phyloP scores from a whole-genome alignment of 2,329 filamentous ascomycete species.

The Fusarium lyarnte region DNA sequence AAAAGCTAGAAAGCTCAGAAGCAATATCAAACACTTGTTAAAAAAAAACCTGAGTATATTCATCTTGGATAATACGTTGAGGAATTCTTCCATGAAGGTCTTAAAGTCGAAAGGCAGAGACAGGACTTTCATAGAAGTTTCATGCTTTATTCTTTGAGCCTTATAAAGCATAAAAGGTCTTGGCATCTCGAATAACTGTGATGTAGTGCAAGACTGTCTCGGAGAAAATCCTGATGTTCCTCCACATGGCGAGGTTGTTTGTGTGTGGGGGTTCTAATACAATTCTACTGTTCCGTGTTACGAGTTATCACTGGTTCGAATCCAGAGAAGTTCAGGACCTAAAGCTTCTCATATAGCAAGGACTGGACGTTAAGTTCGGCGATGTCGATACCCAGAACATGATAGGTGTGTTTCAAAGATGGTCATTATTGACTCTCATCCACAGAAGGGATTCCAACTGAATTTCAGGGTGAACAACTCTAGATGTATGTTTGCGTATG shows the following conservation, averaged over 20 bases:
- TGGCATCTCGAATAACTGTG: background rate
- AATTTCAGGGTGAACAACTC: background rate
- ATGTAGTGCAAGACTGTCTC: slow-evolving; percentile 5
- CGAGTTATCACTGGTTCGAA: background rate
- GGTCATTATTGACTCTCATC: background rate
- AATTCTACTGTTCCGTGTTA: background rate
- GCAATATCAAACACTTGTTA: slow-evolving; percentile 13
- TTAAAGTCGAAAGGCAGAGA: background rate
- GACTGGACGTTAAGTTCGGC: background rate
- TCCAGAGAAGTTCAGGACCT: background rate
- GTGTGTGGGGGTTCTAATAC: background rate
- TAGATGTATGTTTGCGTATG: background rate
- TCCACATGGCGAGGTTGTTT: background rate
- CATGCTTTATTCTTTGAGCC: background rate
- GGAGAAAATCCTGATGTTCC: background rate
- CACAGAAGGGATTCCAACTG: background rate
- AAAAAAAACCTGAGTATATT: background rate
- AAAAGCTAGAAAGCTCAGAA: slow-evolving; percentile 8
- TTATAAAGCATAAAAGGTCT: background rate
- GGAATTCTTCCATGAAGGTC: background rate
- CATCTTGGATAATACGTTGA: background rate
- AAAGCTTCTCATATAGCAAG: background rate
- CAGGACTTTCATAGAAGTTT: background rate
- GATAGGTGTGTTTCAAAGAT: background rate
- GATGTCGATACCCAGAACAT: background rate